Evolutionary conservation across 345 rosid species (phyloP), one percentile per base, ranked within the genome.

Genomic region (Citrus cavaleriei): DNA sequence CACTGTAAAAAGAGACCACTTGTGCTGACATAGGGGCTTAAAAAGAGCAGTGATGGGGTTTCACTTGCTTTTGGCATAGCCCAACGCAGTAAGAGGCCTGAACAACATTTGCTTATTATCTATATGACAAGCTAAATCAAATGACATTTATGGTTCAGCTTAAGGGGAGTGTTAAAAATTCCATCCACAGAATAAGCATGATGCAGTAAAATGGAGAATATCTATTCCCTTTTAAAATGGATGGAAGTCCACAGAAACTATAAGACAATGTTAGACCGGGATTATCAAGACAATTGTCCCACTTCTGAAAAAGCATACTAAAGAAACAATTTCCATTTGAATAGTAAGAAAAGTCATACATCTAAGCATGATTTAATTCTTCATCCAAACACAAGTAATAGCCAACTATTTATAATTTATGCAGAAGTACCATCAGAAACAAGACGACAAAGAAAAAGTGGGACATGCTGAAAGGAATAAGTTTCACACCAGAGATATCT

Each of bases 401-500:
- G 34, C 21, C 54, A 46, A 25, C 28, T 42, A 42, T 28, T 65
- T 27, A 63, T 61, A 40, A 62, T 74, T 63, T 10, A 61, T 28
- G 28, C 49, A 66, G 72, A 51, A 65, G 49, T 46, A 46, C 58
- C 35, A 25, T 61, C 71, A 74, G 30, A 77, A 19, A 63, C 46
- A 68, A 38, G 37, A 35, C 27, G 30, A 63, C 27, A 37, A 51
- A 12, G 25, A 62, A n/a, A 58, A 58, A 21, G 81, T 66, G n/a
- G 5, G n/a, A 61, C 24, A 25, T 62, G 49, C 28, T 22, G 34
- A 34, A 64, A 55, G 24, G 57, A 76, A 72, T 55, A 84, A 64
- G 61, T 51, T 72, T 75, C 93, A 84, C 60, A 96, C 99, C 94
- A 94, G 73, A 63, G 98, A 91, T 74, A 96, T 83, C 83, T 87